Percentiles rank a stretch among this genome's conserved stretches.
Evolutionary conservation across 345 rosid species (phyloP).

Genomic region (Melaleuca alternifolia): DNA sequence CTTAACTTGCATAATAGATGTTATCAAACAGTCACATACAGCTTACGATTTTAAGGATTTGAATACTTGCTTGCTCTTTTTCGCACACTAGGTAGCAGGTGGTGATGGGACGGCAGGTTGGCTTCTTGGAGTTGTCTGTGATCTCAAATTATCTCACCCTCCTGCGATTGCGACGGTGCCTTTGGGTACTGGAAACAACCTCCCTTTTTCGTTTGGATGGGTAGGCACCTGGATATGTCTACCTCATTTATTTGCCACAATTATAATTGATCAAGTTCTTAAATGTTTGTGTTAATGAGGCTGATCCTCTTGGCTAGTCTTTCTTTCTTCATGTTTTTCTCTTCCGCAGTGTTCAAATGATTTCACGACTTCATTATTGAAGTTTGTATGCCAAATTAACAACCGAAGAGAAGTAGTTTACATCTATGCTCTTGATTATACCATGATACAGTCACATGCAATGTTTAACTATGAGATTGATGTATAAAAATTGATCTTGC

Average conservation of each 20-base stretch:
- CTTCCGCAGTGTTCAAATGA: background rate
- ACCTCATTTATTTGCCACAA: background rate
- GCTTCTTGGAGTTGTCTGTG: constrained; percentile 94
- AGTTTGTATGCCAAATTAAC: background rate
- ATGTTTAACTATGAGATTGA: background rate
- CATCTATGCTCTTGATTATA: background rate
- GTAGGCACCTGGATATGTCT: constrained; percentile 22
- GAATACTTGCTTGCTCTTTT: background rate
- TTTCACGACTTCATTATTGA: background rate
- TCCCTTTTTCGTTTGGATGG: constrained; percentile 96
- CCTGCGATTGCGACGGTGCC: constrained; percentile 94
- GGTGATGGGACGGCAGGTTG: constrained; percentile 99
- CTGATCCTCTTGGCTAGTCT: background rate
- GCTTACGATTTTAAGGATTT: background rate
- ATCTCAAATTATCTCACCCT: constrained; percentile 72
- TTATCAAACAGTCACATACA: background rate
- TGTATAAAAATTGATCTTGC: background rate
- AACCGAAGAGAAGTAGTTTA: background rate
- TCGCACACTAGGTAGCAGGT: constrained; percentile 65
- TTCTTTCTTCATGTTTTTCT: background rate
- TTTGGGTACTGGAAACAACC: constrained; percentile 95
- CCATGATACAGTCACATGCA: background rate
- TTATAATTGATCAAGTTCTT: background rate
- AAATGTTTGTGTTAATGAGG: background rate
- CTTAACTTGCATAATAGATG: background rate